Conservation (phyloP, 2,329 filamentous ascomycete species). For the Diaporthe ampelina region DNA sequence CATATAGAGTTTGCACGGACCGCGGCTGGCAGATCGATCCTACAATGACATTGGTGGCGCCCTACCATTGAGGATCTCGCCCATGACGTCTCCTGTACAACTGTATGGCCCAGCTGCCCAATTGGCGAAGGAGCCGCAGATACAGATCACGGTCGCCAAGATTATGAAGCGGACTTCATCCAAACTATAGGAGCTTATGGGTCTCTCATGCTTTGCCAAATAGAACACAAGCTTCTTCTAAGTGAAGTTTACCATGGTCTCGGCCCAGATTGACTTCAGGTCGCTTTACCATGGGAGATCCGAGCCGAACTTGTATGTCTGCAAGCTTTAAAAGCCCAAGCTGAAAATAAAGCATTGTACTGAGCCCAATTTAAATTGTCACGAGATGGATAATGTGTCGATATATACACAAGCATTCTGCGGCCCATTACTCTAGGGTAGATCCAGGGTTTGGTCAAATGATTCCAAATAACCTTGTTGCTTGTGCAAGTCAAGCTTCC, state of each 20-base stretch:
- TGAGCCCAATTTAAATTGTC: background rate
- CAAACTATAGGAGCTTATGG: background rate
- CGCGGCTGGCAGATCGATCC: conserved; percentile 3
- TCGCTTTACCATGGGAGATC: background rate
- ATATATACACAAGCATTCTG: background rate
- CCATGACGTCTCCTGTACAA: background rate
- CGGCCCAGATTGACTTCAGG: background rate
- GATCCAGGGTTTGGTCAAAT: background rate
- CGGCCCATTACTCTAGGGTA: background rate
- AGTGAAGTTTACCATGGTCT: background rate
- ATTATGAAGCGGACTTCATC: background rate
- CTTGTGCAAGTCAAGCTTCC: background rate
- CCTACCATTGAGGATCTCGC: background rate
- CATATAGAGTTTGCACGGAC: conserved; percentile 19
- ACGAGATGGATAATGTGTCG: background rate
- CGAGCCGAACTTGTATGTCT: too few relatives aligned
- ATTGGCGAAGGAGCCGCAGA: background rate
- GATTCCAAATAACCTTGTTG: background rate
- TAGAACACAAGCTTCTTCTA: background rate
- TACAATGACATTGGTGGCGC: background rate
- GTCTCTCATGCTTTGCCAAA: background rate
- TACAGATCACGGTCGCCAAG: background rate
- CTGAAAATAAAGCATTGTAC: background rate
- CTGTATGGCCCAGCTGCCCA: background rate
- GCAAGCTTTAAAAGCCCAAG: too few relatives aligned